Conservation (phyloP, 140 eudicot genomes). For the Bidens hawaiensis region DNA sequence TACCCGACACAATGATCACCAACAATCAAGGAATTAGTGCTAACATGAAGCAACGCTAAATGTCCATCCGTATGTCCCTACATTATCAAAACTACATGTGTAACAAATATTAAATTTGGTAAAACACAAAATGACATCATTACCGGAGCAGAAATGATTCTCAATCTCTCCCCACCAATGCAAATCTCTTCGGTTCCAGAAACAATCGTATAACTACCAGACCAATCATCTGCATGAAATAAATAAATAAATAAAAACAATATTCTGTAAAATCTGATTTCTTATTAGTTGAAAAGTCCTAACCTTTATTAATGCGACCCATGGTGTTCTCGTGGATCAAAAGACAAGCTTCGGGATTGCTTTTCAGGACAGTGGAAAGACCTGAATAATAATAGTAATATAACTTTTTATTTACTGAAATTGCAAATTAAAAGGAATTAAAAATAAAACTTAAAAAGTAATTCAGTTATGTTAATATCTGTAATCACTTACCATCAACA, state of each 20-base stretch:
- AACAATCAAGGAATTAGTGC: constrained; percentile 71
- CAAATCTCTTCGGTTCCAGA: constrained; percentile 79
- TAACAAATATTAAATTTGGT: not conserved
- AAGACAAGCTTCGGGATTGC: constrained; percentile 76
- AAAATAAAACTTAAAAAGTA: not conserved
- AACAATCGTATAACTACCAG: constrained; percentile 52
- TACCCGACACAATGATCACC: constrained; percentile 99
- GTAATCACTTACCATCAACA: constrained; percentile 70
- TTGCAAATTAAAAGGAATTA: not conserved
- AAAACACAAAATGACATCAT: constrained; percentile 11
- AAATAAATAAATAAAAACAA: not conserved
- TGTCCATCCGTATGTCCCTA: constrained; percentile 99
- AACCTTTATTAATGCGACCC: constrained; percentile 62
- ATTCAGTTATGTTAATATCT: not conserved
- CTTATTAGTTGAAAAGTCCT: not conserved
- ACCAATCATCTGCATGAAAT: constrained; percentile 67
- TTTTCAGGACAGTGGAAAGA: constrained; percentile 77
- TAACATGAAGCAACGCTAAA: constrained; percentile 80
- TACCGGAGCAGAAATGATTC: constrained; percentile 81
- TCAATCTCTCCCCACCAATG: constrained; percentile 74
- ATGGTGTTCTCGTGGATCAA: constrained; percentile 82
- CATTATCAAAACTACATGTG: constrained; percentile 9
- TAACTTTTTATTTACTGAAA: not conserved
- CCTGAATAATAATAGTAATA: constrained; percentile 65
- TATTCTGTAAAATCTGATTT: not conserved